A percentile compares a stretch with the other conserved stretches of the same genome.
phyloP scores from a whole-genome alignment of 75 land plant species.

The Larix kaempferi region DNA sequence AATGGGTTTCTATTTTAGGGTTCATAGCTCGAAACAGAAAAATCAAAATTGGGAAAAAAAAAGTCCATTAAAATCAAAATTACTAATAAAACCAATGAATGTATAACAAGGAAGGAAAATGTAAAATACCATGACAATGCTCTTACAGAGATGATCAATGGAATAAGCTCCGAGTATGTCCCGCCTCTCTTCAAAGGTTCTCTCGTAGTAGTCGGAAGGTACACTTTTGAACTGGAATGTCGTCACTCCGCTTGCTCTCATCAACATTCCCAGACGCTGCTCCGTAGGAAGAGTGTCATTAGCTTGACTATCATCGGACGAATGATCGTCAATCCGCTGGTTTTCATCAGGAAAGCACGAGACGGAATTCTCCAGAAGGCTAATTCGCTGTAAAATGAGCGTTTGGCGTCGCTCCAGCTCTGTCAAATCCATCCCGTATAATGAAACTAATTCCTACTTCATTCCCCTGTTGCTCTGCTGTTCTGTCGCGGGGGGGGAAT shows the following conservation, averaged over 20 bases:
- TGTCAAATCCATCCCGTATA: neutral
- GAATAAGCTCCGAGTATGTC: constrained; percentile 74
- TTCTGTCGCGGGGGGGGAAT: too few species aligned
- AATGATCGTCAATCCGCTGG: neutral
- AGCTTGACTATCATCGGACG: neutral
- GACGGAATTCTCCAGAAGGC: constrained; percentile 11
- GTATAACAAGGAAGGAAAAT: neutral
- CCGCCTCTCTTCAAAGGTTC: constrained; percentile 58
- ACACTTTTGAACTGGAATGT: constrained; percentile 71
- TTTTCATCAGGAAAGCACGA: neutral
- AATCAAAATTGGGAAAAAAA: too few species aligned
- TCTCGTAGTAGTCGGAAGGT: constrained; percentile 73
- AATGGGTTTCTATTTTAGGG: too few species aligned
- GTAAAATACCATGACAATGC: constrained; percentile 78
- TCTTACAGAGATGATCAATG: constrained; percentile 90
- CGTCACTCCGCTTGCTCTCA: constrained; percentile 39
- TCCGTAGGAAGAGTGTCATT: constrained; percentile 24
- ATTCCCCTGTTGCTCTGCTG: too few species aligned
- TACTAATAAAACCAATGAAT: neutral
- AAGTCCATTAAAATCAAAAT: too few species aligned
- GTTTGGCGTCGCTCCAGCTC: constrained; percentile 37
- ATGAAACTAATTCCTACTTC: too few species aligned
- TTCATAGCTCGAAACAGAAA: too few species aligned
- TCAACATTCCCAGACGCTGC: constrained; percentile 51
- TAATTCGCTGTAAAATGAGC: constrained; percentile 27